These are phyloP conservation scores for Trichomonas vaginalis DNA, from an alignment of 208 protist genomes.

Conservation along the genomic window DNA sequence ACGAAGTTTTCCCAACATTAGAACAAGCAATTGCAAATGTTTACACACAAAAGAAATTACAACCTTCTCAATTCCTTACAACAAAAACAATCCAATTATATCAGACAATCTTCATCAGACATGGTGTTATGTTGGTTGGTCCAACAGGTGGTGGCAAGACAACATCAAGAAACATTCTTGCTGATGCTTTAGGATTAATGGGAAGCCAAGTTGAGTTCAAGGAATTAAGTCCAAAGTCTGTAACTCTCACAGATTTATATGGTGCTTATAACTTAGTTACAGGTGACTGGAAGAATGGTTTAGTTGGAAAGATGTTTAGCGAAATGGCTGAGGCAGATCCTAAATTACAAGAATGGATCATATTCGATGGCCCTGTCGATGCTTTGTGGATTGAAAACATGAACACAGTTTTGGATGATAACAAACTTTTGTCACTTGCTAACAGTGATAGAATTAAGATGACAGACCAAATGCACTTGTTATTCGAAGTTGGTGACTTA, in stretches of 20 bases:
- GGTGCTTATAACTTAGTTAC: slow-evolving; percentile 59
- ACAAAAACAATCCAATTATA: slow-evolving; percentile 86
- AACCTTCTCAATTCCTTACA: slow-evolving; percentile 53
- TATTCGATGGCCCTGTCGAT: slow-evolving; percentile 94
- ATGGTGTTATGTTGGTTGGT: slow-evolving; percentile 89
- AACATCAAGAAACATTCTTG: slow-evolving; percentile 26
- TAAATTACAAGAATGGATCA: slow-evolving; percentile 65
- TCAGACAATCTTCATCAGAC: slow-evolving; percentile 83
- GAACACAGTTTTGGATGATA: slow-evolving; percentile 95
- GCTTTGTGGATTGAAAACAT: slow-evolving; percentile 96
- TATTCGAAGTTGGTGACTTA: slow-evolving; percentile 94
- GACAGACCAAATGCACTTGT: slow-evolving; percentile 58
- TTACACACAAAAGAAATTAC: slow-evolving; percentile 39
- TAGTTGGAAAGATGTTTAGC: slow-evolving; percentile 56
- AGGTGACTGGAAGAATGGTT: slow-evolving; percentile 58
- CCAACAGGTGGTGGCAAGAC: slow-evolving; percentile 78
- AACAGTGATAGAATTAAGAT: slow-evolving; percentile 82
- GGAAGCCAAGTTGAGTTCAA: slow-evolving; percentile 45
- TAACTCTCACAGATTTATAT: slow-evolving; percentile 85
- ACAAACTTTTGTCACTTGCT: slow-evolving; percentile 88
- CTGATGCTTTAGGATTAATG: slow-evolving; percentile 34
- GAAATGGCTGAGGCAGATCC: slow-evolving; percentile 54
- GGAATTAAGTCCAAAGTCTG: slow-evolving; percentile 84
- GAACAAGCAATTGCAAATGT: slow-evolving; percentile 37
- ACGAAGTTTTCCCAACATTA: slow-evolving; percentile 69